Evolutionary conservation across 108 stramenopile species (phyloP).

Genomic region (Skeletonema grethae): DNA sequence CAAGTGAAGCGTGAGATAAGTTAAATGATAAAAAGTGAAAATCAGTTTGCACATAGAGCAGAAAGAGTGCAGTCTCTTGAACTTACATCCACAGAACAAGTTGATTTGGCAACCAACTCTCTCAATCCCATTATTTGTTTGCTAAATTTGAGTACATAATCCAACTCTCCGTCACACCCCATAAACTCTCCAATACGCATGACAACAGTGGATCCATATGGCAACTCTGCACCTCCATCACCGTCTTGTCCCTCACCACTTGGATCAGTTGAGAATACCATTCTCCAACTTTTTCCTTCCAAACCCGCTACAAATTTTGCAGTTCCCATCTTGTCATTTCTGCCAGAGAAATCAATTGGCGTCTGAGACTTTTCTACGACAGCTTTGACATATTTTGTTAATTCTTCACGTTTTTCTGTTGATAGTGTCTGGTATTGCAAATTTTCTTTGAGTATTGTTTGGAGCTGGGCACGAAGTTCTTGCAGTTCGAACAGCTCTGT

Average conservation of each 20-base stretch:
- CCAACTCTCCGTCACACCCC: constrained; percentile 46
- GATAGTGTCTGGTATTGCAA: constrained; percentile 45
- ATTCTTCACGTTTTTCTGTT: constrained; percentile 48
- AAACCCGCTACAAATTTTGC: constrained; percentile 42
- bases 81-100: constrained; percentile 67
- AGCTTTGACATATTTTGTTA: constrained; percentile 55
- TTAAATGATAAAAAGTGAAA: constrained; percentile 3
- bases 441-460: constrained; percentile 57
- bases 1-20: constrained; percentile 2
- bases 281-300: constrained; percentile 59
- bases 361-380: constrained; percentile 45
- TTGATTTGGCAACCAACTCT: constrained; percentile 57
- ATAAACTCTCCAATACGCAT: constrained; percentile 52
- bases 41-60: background rate
- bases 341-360: constrained; percentile 46
- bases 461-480: constrained; percentile 70
- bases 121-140: constrained; percentile 65
- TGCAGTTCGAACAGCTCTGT: constrained; percentile 67
- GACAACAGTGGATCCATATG: constrained; percentile 58
- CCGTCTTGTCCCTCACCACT: background rate
- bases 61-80: background rate
- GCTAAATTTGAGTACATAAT: constrained; percentile 68
- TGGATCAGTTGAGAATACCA: constrained; percentile 62
- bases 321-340: constrained; percentile 27
- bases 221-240: constrained; percentile 46